Conservation (phyloP, 2,329 filamentous ascomycete species). For the Colletotrichum sp. region DNA sequence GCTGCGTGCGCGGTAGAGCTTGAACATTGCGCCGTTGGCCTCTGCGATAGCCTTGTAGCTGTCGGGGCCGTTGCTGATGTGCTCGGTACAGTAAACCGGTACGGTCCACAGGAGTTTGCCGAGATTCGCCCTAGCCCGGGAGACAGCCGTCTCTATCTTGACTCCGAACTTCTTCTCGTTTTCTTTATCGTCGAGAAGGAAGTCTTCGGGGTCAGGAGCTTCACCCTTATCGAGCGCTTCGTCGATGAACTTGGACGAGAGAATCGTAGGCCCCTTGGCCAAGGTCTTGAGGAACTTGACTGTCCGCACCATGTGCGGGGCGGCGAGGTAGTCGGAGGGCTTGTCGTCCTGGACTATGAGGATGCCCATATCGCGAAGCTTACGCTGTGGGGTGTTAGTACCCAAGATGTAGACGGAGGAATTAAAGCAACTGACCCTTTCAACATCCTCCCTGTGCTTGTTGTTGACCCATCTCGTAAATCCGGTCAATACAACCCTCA, state of each 20-base stretch:
- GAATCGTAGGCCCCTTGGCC: slow-evolving; percentile 78
- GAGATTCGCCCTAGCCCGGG: slow-evolving; percentile 76
- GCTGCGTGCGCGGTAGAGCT: slow-evolving; percentile 76
- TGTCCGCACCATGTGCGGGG: slow-evolving; percentile 85
- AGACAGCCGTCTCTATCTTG: slow-evolving; percentile 70
- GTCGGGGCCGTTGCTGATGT: slow-evolving; percentile 80
- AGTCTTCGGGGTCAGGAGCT: slow-evolving; percentile 68
- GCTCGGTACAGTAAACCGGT: slow-evolving; percentile 83
- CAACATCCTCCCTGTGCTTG: slow-evolving; percentile 75
- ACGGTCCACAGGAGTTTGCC: slow-evolving; percentile 77
- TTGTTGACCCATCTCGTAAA: slow-evolving; percentile 83
- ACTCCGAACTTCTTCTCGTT: slow-evolving; percentile 76
- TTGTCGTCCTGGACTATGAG: slow-evolving; percentile 77
- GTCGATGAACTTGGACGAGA: slow-evolving; percentile 81
- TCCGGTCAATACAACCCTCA: slow-evolving; percentile 82
- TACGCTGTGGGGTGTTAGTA: slow-evolving; percentile 60
- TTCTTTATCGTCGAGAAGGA: slow-evolving; percentile 71
- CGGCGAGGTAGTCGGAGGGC: slow-evolving; percentile 84
- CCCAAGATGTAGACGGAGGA: not conserved
- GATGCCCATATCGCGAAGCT: slow-evolving; percentile 84
- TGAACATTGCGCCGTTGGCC: slow-evolving; percentile 86
- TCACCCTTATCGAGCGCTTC: slow-evolving; percentile 73
- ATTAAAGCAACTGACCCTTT: slow-evolving; percentile 66
- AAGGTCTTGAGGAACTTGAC: slow-evolving; percentile 92
- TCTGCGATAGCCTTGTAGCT: slow-evolving; percentile 87